Evolutionary conservation across 306 rosid genomes (phyloP).

Genomic region (Quercus ilex): DNA sequence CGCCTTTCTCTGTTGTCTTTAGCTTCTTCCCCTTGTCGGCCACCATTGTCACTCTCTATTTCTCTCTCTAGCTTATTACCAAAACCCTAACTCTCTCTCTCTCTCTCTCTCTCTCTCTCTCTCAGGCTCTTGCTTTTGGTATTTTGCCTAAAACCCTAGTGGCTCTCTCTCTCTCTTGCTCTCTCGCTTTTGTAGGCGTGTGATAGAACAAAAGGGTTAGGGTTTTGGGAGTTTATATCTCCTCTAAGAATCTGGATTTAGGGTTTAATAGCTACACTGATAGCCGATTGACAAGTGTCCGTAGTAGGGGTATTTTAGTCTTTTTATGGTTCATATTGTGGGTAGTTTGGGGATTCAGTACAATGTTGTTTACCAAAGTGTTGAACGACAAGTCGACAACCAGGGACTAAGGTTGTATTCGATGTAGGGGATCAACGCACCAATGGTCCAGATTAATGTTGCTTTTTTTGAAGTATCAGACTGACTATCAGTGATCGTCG

Average conservation of each 20-base stretch:
- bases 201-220: conserved; percentile 30
- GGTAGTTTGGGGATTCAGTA: not conserved
- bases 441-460: not conserved
- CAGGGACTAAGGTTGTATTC: not conserved
- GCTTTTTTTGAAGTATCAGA: not conserved
- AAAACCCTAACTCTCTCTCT: conserved; percentile 6
- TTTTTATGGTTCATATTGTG: not conserved
- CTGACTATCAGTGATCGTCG: no score
- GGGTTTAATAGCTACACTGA: not conserved
- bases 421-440: not conserved
- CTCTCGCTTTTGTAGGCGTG: not conserved
- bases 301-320: not conserved
- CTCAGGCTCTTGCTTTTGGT: not conserved
- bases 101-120: not conserved
- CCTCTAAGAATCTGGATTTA: not conserved
- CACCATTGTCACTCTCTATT: conserved; percentile 40
- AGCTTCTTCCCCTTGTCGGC: conserved; percentile 67
- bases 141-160: conserved; percentile 59
- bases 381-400: no score
- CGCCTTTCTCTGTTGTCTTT: conserved; percentile 46
- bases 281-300: not conserved
- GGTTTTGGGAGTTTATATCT: conserved; percentile 58
- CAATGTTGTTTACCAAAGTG: no score
- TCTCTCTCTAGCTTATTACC: not conserved
- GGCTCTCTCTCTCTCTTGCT: conserved; percentile 14